Base-by-base conservation (phyloP, 1,284 basidiomycete species). In the Pholiota adiposa region DNA sequence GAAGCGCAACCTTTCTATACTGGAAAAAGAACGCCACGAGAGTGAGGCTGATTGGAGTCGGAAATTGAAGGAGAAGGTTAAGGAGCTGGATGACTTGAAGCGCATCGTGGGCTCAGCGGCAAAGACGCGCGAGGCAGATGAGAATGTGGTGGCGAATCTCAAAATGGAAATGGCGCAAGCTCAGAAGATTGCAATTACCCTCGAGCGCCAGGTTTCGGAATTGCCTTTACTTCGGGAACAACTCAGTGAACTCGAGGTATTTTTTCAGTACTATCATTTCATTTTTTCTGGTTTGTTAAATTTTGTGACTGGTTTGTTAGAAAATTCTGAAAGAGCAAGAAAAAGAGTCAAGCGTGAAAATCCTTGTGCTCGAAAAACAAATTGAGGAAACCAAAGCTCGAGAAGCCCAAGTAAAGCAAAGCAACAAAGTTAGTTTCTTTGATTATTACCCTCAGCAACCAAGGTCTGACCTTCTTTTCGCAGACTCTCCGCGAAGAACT, bases 401-500 rank as follows among this genome's bases (percentile, higher is more conserved):
- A 36, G 92, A 94, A 72, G 72, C 77, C 12, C 88, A 92, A 62
- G 68, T 91, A 31, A 84, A 86, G 43, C 72, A 82, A 4, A 84
- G 81, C 57, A 96, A 94, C 73, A 95, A 94, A 81, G 93, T 89
- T 67, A 49, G 51, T 43, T 31, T 16, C 8, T 6, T 52, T 33
- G 36, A 34, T 41, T 46, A 27, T 40, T 31, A 19, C 9, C 12
- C 12, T 9, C 43, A 12, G 18, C 25, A 25, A 18, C 33, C n/a
- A n/a, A 21, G 6, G 9, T 25, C 8, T 14, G 3, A 3, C 8
- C 6, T 25, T 25, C 9, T 34, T 18, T 34, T 9, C 18, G 19
- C 2, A 95, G 90, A 93, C 88, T 0, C 77, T 97, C 16, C 87
- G 94, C 12, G 96, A 97, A 59, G 96, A 98, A 72, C 75, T 98